Base-by-base conservation (phyloP, 768 basidiomycete genomes). In the Leccinum uliginosum region DNA sequence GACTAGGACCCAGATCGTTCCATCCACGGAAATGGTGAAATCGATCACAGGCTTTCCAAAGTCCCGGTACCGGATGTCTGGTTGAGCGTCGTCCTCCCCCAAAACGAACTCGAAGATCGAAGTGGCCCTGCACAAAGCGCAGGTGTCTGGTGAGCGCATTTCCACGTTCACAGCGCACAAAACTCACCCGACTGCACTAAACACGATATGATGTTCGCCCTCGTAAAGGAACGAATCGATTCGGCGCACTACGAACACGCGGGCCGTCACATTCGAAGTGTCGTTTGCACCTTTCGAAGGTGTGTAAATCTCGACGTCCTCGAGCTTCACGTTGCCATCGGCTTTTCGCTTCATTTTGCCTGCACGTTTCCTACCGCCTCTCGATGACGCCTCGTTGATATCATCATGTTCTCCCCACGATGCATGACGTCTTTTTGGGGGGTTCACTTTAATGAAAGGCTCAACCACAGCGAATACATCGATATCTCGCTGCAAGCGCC, bases 101-200 rank as follows among this genome's bases (percentile, higher is more conserved):
- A 62, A 72, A 56, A 60, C 67, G 71, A 74, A 75, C 50, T 71
- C 75, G 68, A 91, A 92, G 10, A 93, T 63, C 0, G 89, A 88
- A 1, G 85, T 84, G 3, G 83, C 81, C 19, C 91, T 92, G 65
- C n/a, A 43, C 32, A 57, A 24, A 54, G 54, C 29, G 32, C 4
- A 53, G 45, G 27, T 14, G 7, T n/a, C 14, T 4, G 1, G 45
- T 63, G 46, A 58, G 53, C 3, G 11, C 53, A 46, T 48, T 14
- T 43, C 14, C 34, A 10, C 11, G 40, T 15, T 32, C 14, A 24
- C 4, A 6, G 49, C 8, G 14, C 14, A 45, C 19, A 30, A 24
- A 11, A 72, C 85, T 47, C 63, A 93, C 91, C 91, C 91, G 53
- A 89, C 77, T 6, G 78, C 87, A 57, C 76, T 86, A 67, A 92